Percentiles rank a stretch among this genome's conserved stretches.
Evolutionary conservation across 352 stramenopile genomes (phyloP).

Genomic region (Pythium insidiosum): DNA sequence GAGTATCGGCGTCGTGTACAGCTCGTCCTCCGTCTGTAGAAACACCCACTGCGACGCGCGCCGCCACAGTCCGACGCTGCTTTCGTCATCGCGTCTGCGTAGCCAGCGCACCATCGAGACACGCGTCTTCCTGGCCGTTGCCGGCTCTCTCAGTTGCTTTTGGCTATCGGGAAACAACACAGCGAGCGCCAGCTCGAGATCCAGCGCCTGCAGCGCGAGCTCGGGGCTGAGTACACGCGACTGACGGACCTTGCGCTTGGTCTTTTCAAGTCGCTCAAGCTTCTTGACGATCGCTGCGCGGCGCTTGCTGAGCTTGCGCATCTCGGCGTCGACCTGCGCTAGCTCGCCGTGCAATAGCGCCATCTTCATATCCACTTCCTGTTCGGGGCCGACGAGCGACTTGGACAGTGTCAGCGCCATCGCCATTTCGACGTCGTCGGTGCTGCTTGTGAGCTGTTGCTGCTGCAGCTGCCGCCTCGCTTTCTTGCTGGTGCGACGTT

Average conservation of each 20-base stretch:
- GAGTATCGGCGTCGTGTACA: no score
- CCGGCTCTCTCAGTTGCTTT: no score
- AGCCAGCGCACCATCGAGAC: no score
- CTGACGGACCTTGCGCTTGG: constrained; percentile 33
- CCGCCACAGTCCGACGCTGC: no score
- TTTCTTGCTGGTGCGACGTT: constrained; percentile 15
- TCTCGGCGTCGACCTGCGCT: constrained; percentile 31
- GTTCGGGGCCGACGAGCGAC: constrained; percentile 25
- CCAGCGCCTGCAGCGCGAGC: neutral
- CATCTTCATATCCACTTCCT: constrained; percentile 37
- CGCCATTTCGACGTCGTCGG: constrained; percentile 28
- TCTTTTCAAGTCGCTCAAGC: constrained; percentile 35
- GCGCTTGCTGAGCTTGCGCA: constrained; percentile 38
- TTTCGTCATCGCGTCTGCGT: no score
- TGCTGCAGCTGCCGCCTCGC: constrained; percentile 3
- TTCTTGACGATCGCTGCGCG: constrained; percentile 33
- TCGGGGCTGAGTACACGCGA: constrained; percentile 16
- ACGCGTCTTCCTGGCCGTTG: no score
- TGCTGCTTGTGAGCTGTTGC: constrained; percentile 15
- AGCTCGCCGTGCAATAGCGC: constrained; percentile 33
- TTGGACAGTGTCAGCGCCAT: constrained; percentile 30
- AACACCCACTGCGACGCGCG: no score
- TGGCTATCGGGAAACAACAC: constrained; percentile 16
- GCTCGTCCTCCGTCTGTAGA: no score
- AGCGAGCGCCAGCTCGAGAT: constrained; percentile 1